A percentile compares a stretch with the other conserved stretches of the same genome.
These are phyloP conservation scores for Pouteria campechiana DNA, from an alignment of 179 eudicot species.

Conservation along the genomic window DNA sequence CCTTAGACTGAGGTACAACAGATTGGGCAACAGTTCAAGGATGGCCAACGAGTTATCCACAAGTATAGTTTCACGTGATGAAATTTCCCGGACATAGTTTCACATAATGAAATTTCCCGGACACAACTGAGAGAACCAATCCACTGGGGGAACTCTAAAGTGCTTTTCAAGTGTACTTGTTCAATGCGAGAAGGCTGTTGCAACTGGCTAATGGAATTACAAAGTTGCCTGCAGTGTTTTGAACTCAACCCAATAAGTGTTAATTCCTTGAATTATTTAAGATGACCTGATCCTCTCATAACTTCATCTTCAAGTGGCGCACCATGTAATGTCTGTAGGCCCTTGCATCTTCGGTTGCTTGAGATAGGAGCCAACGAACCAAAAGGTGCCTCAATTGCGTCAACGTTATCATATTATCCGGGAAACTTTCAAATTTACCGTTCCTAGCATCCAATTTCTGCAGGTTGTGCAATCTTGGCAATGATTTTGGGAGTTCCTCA, in stretches of 20 bases:
- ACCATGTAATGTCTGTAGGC: background rate
- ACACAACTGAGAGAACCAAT: too few relatives aligned
- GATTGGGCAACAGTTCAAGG: constrained; percentile 8
- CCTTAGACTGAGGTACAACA: too few relatives aligned
- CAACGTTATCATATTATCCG: constrained; percentile 4
- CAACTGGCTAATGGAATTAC: background rate
- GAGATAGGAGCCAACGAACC: too few relatives aligned
- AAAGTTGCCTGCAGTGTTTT: too few relatives aligned
- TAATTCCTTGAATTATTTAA: too few relatives aligned
- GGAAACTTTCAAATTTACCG: background rate
- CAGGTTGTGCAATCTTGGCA: constrained; percentile 2
- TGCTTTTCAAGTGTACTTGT: background rate
- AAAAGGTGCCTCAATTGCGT: constrained; percentile 2
- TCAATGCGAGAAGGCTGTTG: constrained; percentile 5
- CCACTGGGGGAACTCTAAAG: constrained; percentile 5
- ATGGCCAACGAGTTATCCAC: too few relatives aligned
- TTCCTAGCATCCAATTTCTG: constrained; percentile 3
- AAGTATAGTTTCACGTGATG: too few relatives aligned
- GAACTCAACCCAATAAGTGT: too few relatives aligned
- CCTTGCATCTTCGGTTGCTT: too few relatives aligned
- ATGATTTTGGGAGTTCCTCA: background rate
- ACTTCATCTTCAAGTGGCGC: background rate
- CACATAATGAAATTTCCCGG: too few relatives aligned
- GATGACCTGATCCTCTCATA: constrained; percentile 6
- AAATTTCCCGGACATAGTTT: too few relatives aligned